Evolutionary conservation across 176 grass and related monocot species (phyloP).

Genomic region (Oryza rufipogon): DNA sequence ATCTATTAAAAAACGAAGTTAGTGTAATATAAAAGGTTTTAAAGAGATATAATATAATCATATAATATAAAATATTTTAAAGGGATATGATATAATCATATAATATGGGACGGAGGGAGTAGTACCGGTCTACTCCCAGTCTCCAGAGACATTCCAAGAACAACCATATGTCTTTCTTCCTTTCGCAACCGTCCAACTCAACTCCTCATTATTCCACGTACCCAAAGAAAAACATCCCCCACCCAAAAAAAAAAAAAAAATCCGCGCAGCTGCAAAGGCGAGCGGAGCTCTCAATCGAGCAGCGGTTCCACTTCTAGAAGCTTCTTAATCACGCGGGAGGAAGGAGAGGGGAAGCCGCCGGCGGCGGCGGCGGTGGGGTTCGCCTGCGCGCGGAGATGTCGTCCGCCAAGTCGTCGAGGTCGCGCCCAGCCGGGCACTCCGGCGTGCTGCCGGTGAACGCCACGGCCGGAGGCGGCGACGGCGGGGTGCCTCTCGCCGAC

Average conservation of each 20-base stretch:
- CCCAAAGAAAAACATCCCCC: not conserved
- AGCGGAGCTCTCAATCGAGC: not conserved
- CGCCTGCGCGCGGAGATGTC: slow-evolving; percentile 37
- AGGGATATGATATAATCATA: no score
- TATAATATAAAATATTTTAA: no score
- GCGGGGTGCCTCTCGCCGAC: slow-evolving; percentile 63
- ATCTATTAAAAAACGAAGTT: no score
- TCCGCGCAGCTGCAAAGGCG: not conserved
- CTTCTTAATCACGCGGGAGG: slow-evolving; percentile 12
- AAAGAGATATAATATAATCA: no score
- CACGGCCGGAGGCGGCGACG: slow-evolving; percentile 16
- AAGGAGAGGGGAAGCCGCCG: not conserved
- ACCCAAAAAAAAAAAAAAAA: not conserved
- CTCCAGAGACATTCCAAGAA: no score
- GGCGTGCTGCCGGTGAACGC: slow-evolving; percentile 54
- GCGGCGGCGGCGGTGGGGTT: slow-evolving; percentile 1
- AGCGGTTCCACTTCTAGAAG: slow-evolving; percentile 17
- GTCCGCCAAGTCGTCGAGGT: slow-evolving; percentile 80
- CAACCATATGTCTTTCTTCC: not conserved
- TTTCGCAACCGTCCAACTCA: slow-evolving; percentile 21
- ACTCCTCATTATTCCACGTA: slow-evolving; percentile 1
- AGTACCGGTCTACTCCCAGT: no score
- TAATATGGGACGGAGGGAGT: no score
- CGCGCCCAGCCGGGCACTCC: slow-evolving; percentile 60
- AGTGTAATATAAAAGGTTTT: no score